Conservation (phyloP, 148 eudicot species). For the Vaccinium darrowii region DNA sequence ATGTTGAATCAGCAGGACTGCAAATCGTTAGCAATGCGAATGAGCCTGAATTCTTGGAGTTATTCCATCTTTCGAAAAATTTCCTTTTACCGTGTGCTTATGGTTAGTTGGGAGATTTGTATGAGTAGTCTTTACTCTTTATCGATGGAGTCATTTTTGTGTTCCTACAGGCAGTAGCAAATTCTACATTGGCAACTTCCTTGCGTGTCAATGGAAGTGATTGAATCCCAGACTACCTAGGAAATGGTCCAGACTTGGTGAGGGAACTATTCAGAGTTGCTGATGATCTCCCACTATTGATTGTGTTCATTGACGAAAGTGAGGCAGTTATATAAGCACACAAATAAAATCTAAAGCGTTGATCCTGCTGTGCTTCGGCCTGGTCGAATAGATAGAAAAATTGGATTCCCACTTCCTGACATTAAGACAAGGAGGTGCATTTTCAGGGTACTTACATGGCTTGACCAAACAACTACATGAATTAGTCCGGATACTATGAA, state of each 20-base stretch:
- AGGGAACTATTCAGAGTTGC: constrained; percentile 98
- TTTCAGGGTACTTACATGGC: constrained; percentile 49
- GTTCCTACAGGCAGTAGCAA: constrained; percentile 81
- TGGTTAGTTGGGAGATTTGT: not conserved
- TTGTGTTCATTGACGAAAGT: constrained; percentile 95
- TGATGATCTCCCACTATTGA: constrained; percentile 94
- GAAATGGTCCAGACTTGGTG: constrained; percentile 93
- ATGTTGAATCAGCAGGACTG: not conserved
- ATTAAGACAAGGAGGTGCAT: constrained; percentile 94
- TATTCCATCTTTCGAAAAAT: not conserved
- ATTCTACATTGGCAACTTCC: constrained; percentile 95
- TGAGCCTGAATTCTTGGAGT: constrained; percentile 2
- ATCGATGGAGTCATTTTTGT: not conserved
- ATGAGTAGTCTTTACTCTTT: not conserved
- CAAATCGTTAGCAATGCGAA: not conserved
- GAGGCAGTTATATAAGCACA: constrained; percentile 79
- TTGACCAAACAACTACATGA: no score
- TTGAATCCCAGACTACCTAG: constrained; percentile 87
- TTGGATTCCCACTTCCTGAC: constrained; percentile 96
- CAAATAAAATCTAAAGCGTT: constrained; percentile 85
- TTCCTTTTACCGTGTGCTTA: not conserved
- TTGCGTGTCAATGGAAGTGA: constrained; percentile 97
- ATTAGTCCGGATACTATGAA: not conserved
- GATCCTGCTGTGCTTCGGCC: constrained; percentile 98
- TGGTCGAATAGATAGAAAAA: constrained; percentile 92